Evolutionary conservation across 1,284 basidiomycete species (phyloP).

Genomic region (Microbotryum violaceum): DNA sequence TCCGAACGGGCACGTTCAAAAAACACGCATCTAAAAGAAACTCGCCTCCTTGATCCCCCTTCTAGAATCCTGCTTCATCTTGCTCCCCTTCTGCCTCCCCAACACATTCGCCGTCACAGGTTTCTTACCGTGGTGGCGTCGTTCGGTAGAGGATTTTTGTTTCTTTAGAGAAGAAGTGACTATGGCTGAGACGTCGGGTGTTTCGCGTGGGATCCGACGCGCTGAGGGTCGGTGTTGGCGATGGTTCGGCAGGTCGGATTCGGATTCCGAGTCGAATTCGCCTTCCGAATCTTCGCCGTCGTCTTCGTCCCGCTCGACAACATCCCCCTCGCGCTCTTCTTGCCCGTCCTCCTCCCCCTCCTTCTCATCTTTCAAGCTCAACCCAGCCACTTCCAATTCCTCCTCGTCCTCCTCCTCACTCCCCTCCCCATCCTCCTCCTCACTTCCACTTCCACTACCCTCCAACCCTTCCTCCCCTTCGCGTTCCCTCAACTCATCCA

Average conservation of each 20-base stretch:
- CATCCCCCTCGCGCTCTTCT: slow-evolving; percentile 38
- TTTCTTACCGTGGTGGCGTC: slow-evolving; percentile 37
- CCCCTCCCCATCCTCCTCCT: not conserved
- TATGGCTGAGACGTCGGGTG: slow-evolving; percentile 22
- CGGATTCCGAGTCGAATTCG: slow-evolving; percentile 35
- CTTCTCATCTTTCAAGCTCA: slow-evolving; percentile 45
- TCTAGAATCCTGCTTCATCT: slow-evolving; percentile 35
- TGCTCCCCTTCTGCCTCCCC: slow-evolving; percentile 35
- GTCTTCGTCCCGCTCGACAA: slow-evolving; percentile 40
- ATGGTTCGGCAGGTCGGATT: slow-evolving; percentile 13
- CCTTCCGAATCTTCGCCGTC: slow-evolving; percentile 41
- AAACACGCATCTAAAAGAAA: not conserved
- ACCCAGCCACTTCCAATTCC: slow-evolving; percentile 1
- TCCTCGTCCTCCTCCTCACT: slow-evolving; percentile 9
- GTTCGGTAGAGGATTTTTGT: slow-evolving; percentile 20
- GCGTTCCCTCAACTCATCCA: slow-evolving; percentile 8
- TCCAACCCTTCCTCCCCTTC: not conserved
- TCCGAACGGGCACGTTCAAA: too few species aligned
- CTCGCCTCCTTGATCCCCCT: slow-evolving; percentile 17
- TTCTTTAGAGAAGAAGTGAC: slow-evolving; percentile 21
- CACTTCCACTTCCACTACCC: not conserved
- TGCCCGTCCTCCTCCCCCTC: slow-evolving; percentile 40
- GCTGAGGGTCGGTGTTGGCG: slow-evolving; percentile 1
- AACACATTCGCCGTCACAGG: slow-evolving; percentile 27
- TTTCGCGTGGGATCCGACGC: slow-evolving; percentile 7